These are phyloP conservation scores for Phaeosphaeriaceae sp. DNA, from an alignment of 2,329 filamentous ascomycete species.

Conservation along the genomic window DNA sequence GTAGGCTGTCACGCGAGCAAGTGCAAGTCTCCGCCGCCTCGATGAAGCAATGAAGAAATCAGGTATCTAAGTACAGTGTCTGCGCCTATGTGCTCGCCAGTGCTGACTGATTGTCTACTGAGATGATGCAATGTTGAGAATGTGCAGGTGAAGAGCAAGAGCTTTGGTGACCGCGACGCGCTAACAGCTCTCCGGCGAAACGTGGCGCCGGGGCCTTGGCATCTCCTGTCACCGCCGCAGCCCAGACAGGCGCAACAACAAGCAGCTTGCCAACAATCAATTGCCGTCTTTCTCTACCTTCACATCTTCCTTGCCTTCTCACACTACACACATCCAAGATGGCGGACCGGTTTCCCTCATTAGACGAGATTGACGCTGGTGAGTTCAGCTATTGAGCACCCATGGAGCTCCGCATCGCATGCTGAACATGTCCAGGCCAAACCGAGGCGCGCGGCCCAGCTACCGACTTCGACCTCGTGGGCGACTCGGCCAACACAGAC, in stretches of 20 bases:
- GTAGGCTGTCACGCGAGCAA: conserved; percentile 30
- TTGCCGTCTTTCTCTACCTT: conserved; percentile 13
- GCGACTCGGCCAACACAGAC: conserved; percentile 68
- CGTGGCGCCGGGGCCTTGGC: conserved; percentile 21
- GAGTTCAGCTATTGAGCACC: conserved; percentile 33
- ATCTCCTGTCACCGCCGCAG: conserved; percentile 19
- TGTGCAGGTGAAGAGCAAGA: conserved; percentile 14
- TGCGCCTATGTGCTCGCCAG: conserved; percentile 1
- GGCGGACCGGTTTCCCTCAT: conserved; percentile 61
- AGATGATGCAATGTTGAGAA: conserved; percentile 27
- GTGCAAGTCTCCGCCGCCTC: conserved; percentile 10
- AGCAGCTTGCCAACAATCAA: conserved; percentile 26
- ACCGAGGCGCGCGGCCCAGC: conserved; percentile 66
- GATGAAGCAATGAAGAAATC: conserved; percentile 1
- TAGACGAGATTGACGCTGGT: conserved; percentile 62
- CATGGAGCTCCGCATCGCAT: conserved; percentile 27
- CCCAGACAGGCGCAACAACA: conserved; percentile 18
- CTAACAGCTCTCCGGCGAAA: conserved; percentile 29
- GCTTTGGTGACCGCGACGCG: conserved; percentile 27
- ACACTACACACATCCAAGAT: conserved; percentile 37
- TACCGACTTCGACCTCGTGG: conserved; percentile 55
- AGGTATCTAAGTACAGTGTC: conserved; percentile 14
- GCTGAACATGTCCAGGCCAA: conserved; percentile 63
- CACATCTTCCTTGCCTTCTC: not conserved
- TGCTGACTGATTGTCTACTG: conserved; percentile 5